Evolutionary conservation across 176 grass and related monocot genomes (phyloP).

Genomic region (Stipa capillata): DNA sequence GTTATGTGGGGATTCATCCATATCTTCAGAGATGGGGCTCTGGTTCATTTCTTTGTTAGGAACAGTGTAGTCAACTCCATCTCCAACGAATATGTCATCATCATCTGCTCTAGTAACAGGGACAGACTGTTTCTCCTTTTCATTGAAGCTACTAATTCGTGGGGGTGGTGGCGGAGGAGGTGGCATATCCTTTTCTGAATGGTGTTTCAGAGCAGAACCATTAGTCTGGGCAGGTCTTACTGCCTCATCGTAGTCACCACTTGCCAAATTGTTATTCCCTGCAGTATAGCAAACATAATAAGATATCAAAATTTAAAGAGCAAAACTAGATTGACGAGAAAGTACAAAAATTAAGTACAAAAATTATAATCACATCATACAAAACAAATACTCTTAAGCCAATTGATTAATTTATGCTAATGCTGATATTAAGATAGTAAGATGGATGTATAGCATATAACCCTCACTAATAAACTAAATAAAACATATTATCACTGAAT

Average conservation of each 20-base stretch:
- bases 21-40: slow-evolving; percentile 84
- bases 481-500: neutral
- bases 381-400: neutral
- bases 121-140: slow-evolving; percentile 41
- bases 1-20: slow-evolving; percentile 63
- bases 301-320: neutral
- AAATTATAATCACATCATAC: neutral
- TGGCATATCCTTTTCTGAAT: slow-evolving; percentile 53
- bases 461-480: neutral
- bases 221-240: slow-evolving; percentile 46
- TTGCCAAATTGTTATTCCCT: slow-evolving; percentile 51
- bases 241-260: slow-evolving; percentile 42
- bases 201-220: slow-evolving; percentile 39
- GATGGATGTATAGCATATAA: neutral
- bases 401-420: neutral
- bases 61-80: slow-evolving; percentile 76
- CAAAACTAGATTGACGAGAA: neutral
- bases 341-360: no score
- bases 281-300: slow-evolving; percentile 20
- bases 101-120: slow-evolving; percentile 52
- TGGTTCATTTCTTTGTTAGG: slow-evolving; percentile 78
- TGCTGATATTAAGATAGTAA: neutral
- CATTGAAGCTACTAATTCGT: slow-evolving; percentile 38
- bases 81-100: slow-evolving; percentile 88
- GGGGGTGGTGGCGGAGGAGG: slow-evolving; percentile 32